Conservation (phyloP, 345 rosid genomes). For the Pseudoturritis turrita region DNA sequence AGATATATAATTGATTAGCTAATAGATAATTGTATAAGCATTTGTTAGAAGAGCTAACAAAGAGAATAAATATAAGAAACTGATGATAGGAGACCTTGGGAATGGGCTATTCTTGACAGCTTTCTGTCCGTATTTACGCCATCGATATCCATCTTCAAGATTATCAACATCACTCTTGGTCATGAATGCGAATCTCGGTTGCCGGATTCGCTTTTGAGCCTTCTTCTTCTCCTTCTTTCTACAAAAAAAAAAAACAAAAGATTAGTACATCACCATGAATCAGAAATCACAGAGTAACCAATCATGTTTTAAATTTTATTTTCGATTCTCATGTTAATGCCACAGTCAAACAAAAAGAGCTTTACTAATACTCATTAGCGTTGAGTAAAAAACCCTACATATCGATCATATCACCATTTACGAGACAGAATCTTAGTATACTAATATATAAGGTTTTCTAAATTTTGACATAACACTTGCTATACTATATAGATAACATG, state of each 20-base stretch:
- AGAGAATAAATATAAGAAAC: background rate
- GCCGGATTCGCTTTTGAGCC: slow-evolving; percentile 77
- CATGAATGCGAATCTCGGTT: slow-evolving; percentile 88
- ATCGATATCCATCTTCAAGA: slow-evolving; percentile 95
- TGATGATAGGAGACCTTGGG: slow-evolving; percentile 52
- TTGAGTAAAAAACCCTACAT: slow-evolving; percentile 15
- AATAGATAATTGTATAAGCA: background rate
- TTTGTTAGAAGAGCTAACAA: background rate
- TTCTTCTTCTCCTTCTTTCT: slow-evolving; percentile 73
- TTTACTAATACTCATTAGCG: background rate
- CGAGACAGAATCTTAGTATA: background rate
- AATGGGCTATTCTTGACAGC: slow-evolving; percentile 92
- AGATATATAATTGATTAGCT: background rate
- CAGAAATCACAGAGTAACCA: background rate
- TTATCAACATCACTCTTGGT: slow-evolving; percentile 94
- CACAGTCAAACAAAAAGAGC: background rate
- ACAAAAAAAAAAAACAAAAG: slow-evolving; percentile 11
- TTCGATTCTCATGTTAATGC: background rate
- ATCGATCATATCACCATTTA: background rate
- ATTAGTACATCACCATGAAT: background rate
- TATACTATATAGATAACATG: background rate
- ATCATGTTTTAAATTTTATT: no score
- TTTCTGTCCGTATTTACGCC: slow-evolving; percentile 90
- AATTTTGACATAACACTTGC: background rate
- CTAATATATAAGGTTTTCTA: background rate